phyloP scores from a whole-genome alignment of 306 rosid genomes.

The Ormosia emarginata region DNA sequence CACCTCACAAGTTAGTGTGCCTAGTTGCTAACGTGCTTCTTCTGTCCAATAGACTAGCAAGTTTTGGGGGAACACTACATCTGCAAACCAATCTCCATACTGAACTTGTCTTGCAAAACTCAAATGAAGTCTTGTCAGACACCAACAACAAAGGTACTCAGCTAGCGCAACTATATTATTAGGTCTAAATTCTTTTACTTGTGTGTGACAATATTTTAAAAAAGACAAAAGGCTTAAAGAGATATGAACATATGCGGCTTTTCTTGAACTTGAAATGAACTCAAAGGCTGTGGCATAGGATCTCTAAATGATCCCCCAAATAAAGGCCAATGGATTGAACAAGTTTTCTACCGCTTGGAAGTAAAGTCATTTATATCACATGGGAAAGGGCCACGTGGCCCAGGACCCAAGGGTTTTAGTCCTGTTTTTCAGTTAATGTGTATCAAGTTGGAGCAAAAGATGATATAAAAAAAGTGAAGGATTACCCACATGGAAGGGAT shows the following conservation, averaged over 20 bases:
- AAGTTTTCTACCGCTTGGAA: conserved; percentile 29
- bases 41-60: neutral
- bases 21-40: neutral
- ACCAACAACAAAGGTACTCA: conserved; percentile 2
- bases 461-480: neutral
- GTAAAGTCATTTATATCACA: conserved; percentile 51
- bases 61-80: neutral
- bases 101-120: neutral
- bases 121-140: neutral
- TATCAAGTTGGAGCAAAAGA: neutral
- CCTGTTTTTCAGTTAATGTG: conserved; percentile 36
- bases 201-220: neutral
- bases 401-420: conserved; percentile 29
- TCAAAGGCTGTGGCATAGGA: conserved; percentile 44
- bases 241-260: conserved; percentile 20
- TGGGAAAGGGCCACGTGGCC: conserved; percentile 45
- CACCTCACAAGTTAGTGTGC: neutral
- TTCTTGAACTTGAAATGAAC: conserved; percentile 48
- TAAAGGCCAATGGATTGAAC: conserved; percentile 35
- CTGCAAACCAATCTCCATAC: neutral
- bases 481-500: conserved; percentile 38
- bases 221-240: conserved; percentile 21
- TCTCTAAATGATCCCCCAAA: conserved; percentile 41
- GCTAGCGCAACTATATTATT: neutral
- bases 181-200: neutral